Evolutionary conservation across 805 yeast species (phyloP).

Genomic region (Komagataella populi): DNA sequence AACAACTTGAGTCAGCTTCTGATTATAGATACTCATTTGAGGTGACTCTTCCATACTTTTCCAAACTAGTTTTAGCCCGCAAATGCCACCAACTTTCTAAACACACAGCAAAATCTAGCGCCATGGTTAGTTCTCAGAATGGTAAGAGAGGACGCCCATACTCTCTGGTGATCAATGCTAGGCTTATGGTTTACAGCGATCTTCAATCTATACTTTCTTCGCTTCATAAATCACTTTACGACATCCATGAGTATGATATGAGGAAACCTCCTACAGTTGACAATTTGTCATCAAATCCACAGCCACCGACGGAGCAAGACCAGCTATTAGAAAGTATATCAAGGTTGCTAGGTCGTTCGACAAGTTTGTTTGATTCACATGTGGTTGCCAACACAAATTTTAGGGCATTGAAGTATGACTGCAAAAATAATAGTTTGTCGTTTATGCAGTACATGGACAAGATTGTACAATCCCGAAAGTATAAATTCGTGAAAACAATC

Average conservation of each 20-base stretch:
- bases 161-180: background rate
- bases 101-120: background rate
- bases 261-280: background rate
- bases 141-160: background rate
- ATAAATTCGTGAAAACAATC: background rate
- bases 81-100: background rate
- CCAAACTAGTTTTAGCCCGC: background rate
- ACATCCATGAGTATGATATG: background rate
- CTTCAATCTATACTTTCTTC: background rate
- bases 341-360: background rate
- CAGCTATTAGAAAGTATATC: background rate
- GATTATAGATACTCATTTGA: background rate
- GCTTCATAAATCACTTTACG: background rate
- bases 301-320: background rate
- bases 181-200: background rate
- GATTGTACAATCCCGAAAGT: background rate
- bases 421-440: background rate
- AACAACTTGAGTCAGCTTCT: background rate
- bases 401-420: background rate
- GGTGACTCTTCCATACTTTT: background rate
- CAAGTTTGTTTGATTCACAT: background rate
- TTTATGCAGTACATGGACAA: background rate
- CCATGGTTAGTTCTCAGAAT: background rate
- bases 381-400: background rate
- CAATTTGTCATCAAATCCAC: background rate